phyloP scores from a whole-genome alignment of 2,329 filamentous ascomycete species.

The Aspergillus bombycis region DNA sequence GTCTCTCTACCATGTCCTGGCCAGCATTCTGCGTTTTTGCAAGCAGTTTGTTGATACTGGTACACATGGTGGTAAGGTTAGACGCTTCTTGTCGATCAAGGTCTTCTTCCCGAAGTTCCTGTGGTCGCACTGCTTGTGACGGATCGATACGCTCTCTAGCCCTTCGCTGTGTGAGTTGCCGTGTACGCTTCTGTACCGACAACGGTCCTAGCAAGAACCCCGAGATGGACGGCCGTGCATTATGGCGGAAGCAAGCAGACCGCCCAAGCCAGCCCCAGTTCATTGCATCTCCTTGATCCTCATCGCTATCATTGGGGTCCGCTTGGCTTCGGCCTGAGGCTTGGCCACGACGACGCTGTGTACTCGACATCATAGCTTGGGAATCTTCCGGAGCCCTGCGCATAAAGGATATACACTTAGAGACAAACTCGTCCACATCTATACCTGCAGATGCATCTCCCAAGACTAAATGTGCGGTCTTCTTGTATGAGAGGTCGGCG shows the following conservation, averaged over 20 bases:
- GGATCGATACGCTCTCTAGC: conserved; percentile 69
- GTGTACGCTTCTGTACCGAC: conserved; percentile 81
- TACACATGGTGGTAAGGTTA: conserved; percentile 77
- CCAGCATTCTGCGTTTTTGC: conserved; percentile 45
- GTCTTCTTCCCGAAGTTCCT: conserved; percentile 75
- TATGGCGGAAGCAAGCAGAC: conserved; percentile 73
- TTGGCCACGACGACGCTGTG: conserved; percentile 44
- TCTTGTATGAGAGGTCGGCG: conserved; percentile 78
- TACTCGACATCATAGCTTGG: conserved; percentile 49
- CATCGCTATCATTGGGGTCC: conserved; percentile 65
- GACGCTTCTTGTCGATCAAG: conserved; percentile 76
- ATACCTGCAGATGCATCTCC: conserved; percentile 75
- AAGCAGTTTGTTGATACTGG: conserved; percentile 70
- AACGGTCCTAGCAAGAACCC: conserved; percentile 87
- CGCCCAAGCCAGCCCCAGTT: conserved; percentile 86
- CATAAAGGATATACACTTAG: conserved; percentile 90
- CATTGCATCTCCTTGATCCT: conserved; percentile 73
- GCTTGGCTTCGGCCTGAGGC: conserved; percentile 32
- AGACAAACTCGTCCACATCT: conserved; percentile 88
- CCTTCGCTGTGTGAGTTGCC: conserved; percentile 70
- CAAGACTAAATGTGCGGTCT: conserved; percentile 72
- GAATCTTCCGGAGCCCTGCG: conserved; percentile 63
- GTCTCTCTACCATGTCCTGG: conserved; percentile 52
- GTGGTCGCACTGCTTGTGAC: conserved; percentile 70
- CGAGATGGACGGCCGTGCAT: conserved; percentile 73